Base-by-base conservation (phyloP, 2,329 filamentous ascomycete genomes). In the Nothophoma quercina region DNA sequence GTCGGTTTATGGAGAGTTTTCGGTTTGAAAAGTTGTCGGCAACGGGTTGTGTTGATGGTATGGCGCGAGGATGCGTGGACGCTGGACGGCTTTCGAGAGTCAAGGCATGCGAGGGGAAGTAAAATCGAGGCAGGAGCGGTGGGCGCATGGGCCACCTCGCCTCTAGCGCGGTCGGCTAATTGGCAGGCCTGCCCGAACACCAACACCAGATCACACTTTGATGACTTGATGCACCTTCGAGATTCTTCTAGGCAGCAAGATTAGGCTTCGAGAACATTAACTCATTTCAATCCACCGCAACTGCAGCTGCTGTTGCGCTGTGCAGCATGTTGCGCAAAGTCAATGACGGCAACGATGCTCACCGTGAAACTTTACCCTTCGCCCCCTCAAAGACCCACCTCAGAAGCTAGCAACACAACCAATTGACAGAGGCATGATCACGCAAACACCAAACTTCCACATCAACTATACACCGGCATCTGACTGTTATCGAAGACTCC, bases 1-100 rank as follows among this genome's bases (percentile, higher is more conserved):
- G 71, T 67, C 64, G 59, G 64, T 65, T 71, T 73, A 64, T 65
- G 61, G 58, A 60, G 60, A 67, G 66, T 62, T 55, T 59, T 65
- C 64, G 56, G 52, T 59, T 60, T 52, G 38, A 60, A 55, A 65
- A 41, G 62, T 64, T 63, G 51, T 62, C 64, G 64, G 54, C 58
- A 55, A 59, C 58, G 63, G 64, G 60, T 65, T 60, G 64, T 64
- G 67, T 66, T 62, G 68, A 70, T 69, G 67, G 62, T 64, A 63
- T 63, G 67, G 64, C 65, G 69, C 65, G 64, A 65, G 64, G 62
- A 58, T 34, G 65, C 68, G 68, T 62, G 65, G 65, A 64, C 65
- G 68, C 62, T 52, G 63, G 62, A 65, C 57, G 65, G 64, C 67
- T 71, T 65, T 60, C 62, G 48, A 51, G 35, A 42, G 46, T 49